Conservation (phyloP, 176 grass and related monocot genomes). For the Poa annua region DNA sequence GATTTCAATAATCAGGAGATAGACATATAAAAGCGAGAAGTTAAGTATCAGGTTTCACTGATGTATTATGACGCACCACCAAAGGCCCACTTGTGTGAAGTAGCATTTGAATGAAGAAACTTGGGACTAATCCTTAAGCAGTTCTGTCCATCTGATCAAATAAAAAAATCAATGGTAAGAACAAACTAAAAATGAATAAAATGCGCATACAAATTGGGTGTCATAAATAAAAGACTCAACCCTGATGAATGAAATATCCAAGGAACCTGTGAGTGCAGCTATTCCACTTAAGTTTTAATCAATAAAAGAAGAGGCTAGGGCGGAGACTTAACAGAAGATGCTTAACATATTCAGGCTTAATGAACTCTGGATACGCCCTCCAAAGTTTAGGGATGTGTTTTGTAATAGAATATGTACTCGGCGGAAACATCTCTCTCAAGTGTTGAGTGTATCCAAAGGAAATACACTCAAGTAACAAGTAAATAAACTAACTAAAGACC, state of each 20-base stretch:
- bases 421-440: background rate
- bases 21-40: conserved; percentile 33
- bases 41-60: background rate
- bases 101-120: conserved; percentile 77
- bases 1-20: background rate
- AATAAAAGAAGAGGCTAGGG: background rate
- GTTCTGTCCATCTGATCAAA: conserved; percentile 50
- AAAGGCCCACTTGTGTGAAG: conserved; percentile 74
- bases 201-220: background rate
- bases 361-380: background rate
- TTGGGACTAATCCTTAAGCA: conserved; percentile 63
- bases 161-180: conserved; percentile 29
- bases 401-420: background rate
- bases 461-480: background rate
- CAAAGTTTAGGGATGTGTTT: conserved; percentile 1
- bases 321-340: background rate
- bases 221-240: background rate
- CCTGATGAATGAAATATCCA: conserved; percentile 7
- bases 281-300: conserved; percentile 24
- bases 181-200: conserved; percentile 2
- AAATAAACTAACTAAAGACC: conserved; percentile 14
- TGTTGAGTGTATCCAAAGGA: conserved; percentile 15
- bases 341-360: background rate
- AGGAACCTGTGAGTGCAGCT: background rate
- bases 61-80: conserved; percentile 53